These are phyloP conservation scores for Pseudogymnoascus sp. DNA, from an alignment of 2,329 filamentous ascomycete genomes.

Conservation along the genomic window DNA sequence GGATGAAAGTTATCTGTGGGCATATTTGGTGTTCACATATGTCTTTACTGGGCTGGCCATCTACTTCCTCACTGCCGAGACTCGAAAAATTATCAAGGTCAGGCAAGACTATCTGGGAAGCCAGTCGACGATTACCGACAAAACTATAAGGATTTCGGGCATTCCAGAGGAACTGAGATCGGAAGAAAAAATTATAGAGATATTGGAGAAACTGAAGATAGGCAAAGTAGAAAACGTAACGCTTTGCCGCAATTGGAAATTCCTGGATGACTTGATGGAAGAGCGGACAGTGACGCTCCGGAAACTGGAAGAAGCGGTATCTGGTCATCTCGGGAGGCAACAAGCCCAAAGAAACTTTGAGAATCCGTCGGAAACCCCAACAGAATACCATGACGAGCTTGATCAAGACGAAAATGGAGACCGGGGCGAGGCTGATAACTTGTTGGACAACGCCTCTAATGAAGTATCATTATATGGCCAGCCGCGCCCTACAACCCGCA, in stretches of 20 bases:
- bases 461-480: conserved; percentile 35
- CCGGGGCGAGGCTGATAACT: conserved; percentile 49
- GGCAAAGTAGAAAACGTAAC: conserved; percentile 84
- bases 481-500: conserved; percentile 57
- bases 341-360: conserved; percentile 19
- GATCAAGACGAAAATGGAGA: conserved; percentile 35
- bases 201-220: conserved; percentile 81
- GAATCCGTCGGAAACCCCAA: conserved; percentile 20
- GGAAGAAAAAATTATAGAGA: conserved; percentile 74
- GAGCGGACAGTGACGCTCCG: conserved; percentile 58
- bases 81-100: conserved; percentile 73
- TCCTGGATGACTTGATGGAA: conserved; percentile 67
- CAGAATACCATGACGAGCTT: conserved; percentile 14
- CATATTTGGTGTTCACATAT: conserved; percentile 91
- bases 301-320: conserved; percentile 77
- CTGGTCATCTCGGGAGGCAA: conserved; percentile 57
- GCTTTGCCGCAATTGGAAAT: conserved; percentile 78
- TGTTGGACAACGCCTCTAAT: conserved; percentile 40
- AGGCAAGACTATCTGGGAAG: conserved; percentile 87
- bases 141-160: conserved; percentile 84
- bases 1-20: conserved; percentile 63
- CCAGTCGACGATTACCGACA: conserved; percentile 91
- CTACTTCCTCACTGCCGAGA: conserved; percentile 77
- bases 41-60: conserved; percentile 77
- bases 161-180: conserved; percentile 73